phyloP scores from a whole-genome alignment of 352 stramenopile species.

The Phytophthora pistaciae region DNA sequence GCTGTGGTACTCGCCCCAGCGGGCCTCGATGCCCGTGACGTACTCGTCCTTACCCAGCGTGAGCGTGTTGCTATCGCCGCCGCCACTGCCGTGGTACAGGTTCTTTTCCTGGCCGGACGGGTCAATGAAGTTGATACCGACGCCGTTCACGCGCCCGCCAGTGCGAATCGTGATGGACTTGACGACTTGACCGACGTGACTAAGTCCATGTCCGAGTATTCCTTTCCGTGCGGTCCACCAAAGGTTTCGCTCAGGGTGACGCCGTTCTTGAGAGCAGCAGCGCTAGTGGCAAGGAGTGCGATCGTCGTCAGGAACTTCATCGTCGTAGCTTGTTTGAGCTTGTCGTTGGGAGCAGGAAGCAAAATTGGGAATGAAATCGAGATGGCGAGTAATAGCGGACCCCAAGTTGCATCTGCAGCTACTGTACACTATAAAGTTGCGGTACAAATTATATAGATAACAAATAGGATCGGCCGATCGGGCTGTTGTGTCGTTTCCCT shows the following conservation, averaged over 20 bases:
- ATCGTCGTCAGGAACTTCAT: neutral
- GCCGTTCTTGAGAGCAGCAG: neutral
- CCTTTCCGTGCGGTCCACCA: neutral
- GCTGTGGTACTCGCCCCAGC: neutral
- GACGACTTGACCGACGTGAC: neutral
- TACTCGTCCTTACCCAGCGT: neutral
- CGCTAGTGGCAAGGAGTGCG: neutral
- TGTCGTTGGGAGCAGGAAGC: neutral
- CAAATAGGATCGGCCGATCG: no score
- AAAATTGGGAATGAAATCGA: neutral
- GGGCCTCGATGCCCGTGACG: neutral
- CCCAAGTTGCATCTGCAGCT: no score
- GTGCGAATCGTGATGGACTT: neutral
- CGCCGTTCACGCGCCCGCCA: neutral
- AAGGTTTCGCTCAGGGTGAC: neutral
- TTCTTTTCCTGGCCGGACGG: neutral
- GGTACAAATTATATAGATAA: no score
- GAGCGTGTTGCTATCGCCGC: neutral
- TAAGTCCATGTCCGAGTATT: neutral
- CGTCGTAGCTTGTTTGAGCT: neutral
- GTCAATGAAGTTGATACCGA: neutral
- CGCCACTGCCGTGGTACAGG: neutral
- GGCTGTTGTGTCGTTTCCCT: no score
- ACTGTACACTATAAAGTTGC: no score
- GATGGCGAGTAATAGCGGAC: neutral